phyloP scores from a whole-genome alignment of 2,329 filamentous ascomycete genomes.

The Botrytis galanthina region DNA sequence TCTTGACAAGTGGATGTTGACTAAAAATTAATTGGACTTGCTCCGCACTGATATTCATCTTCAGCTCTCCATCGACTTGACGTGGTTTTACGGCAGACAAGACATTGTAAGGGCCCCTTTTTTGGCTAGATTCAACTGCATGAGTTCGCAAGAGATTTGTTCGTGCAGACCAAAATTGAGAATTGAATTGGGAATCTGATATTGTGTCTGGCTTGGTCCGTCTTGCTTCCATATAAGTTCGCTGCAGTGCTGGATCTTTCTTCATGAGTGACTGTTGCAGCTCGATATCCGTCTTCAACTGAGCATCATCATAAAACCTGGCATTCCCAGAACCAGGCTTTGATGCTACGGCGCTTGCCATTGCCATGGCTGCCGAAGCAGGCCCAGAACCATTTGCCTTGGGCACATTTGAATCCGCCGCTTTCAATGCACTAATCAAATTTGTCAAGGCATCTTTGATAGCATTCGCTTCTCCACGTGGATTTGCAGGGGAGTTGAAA shows the following conservation, averaged over 20 bases:
- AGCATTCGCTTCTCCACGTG: conserved; percentile 78
- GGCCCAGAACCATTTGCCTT: conserved; percentile 40
- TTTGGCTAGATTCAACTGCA: conserved; percentile 84
- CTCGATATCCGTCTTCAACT: conserved; percentile 73
- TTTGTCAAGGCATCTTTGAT: conserved; percentile 80
- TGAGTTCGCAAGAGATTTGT: conserved; percentile 83
- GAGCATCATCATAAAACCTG: conserved; percentile 76
- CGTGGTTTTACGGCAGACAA: conserved; percentile 83
- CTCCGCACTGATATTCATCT: conserved; percentile 82
- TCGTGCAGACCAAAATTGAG: conserved; percentile 92
- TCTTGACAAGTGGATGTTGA: conserved; percentile 87
- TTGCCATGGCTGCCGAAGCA: conserved; percentile 70
- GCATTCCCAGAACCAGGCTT: conserved; percentile 48
- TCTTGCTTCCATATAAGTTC: conserved; percentile 84
- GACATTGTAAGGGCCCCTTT: conserved; percentile 88
- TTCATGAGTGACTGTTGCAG: conserved; percentile 87
- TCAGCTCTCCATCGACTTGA: conserved; percentile 69
- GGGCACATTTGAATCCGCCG: conserved; percentile 40
- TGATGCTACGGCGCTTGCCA: conserved; percentile 65
- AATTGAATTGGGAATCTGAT: conserved; percentile 75
- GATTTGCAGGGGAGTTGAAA: conserved; percentile 75
- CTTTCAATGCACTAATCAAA: conserved; percentile 60
- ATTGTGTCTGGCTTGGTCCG: conserved; percentile 82
- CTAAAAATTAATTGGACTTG: conserved; percentile 91
- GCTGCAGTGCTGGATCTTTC: conserved; percentile 69